phyloP scores from a whole-genome alignment of 306 rosid species.

The Clitoria ternatea region DNA sequence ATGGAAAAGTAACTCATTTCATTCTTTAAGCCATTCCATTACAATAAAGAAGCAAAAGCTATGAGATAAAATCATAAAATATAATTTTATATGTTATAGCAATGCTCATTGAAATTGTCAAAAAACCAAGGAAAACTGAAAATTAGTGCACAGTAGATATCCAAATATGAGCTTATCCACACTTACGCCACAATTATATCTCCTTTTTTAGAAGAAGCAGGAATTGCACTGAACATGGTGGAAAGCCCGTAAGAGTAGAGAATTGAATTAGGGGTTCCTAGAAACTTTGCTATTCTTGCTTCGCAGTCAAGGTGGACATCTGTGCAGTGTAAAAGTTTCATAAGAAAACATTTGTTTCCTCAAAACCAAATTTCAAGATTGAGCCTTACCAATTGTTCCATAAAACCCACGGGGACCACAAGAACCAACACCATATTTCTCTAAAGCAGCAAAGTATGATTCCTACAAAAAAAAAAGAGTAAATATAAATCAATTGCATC shows the following conservation, averaged over 20 bases:
- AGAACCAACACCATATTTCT: conserved; percentile 98
- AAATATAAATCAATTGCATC: conserved; percentile 22
- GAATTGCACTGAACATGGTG: conserved; percentile 99
- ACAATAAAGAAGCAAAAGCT: conserved; percentile 13
- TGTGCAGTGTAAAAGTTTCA: conserved; percentile 32
- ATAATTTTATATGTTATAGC: not conserved
- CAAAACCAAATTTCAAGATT: conserved; percentile 19
- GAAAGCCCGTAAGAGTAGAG: conserved; percentile 95
- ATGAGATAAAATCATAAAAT: not conserved
- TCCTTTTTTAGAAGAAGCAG: conserved; percentile 91
- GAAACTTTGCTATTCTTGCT: conserved; percentile 88
- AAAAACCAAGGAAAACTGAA: conserved; percentile 9
- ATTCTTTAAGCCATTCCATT: conserved; percentile 14
- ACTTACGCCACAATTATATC: conserved; percentile 95
- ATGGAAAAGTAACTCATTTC: not conserved
- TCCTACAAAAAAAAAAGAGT: conserved; percentile 57
- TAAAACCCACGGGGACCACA: conserved; percentile 99
- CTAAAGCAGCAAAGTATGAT: conserved; percentile 83
- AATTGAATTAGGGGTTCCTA: conserved; percentile 98
- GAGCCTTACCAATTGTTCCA: conserved; percentile 82
- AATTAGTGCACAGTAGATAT: not conserved
- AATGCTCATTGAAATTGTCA: not conserved
- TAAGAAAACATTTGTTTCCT: conserved; percentile 8
- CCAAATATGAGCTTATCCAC: conserved; percentile 18
- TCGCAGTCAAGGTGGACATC: conserved; percentile 99